Evolutionary conservation across 163 green algal genomes (phyloP).

Genomic region (Chlorella variabilis): DNA sequence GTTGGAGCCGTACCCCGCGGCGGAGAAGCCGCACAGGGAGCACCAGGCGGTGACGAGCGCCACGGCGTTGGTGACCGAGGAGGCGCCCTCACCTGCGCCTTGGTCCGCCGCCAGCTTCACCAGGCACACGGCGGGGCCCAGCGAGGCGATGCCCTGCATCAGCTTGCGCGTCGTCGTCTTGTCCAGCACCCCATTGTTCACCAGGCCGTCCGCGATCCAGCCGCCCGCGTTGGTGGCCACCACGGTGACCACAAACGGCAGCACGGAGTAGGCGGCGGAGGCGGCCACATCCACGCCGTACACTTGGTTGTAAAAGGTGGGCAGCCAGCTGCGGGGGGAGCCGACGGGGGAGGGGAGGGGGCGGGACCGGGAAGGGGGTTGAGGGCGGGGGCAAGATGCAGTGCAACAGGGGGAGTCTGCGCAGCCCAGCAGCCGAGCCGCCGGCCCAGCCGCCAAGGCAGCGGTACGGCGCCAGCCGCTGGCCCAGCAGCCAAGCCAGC

Average conservation of each 20-base stretch:
- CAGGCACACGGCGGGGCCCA: slow-evolving; percentile 62
- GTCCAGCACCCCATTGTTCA: slow-evolving; percentile 58
- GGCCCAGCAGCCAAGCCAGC: too few species aligned
- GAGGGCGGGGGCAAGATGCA: background rate
- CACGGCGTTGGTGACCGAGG: slow-evolving; percentile 40
- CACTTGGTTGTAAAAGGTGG: slow-evolving; percentile 69
- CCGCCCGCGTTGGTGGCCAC: slow-evolving; percentile 60
- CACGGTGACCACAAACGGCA: slow-evolving; percentile 67
- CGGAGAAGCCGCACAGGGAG: slow-evolving; percentile 63
- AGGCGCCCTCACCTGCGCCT: background rate
- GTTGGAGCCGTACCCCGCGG: slow-evolving; percentile 66
- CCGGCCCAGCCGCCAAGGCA: too few species aligned
- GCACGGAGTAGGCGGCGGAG: slow-evolving; percentile 50
- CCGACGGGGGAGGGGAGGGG: too few species aligned
- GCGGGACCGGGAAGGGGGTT: too few species aligned
- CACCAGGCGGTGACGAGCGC: slow-evolving; percentile 54
- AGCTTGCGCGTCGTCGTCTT: slow-evolving; percentile 68
- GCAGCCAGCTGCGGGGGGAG: slow-evolving; percentile 61
- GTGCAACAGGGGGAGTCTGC: too few species aligned
- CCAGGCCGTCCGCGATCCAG: slow-evolving; percentile 67
- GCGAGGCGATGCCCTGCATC: slow-evolving; percentile 62
- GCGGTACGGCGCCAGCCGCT: too few species aligned
- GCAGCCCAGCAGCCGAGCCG: too few species aligned
- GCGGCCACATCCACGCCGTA: slow-evolving; percentile 58
- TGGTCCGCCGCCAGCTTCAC: slow-evolving; percentile 54